Percentiles rank a stretch among this genome's conserved stretches.
Conservation (phyloP, 345 rosid genomes). For the Tarenaya hassleriana region DNA sequence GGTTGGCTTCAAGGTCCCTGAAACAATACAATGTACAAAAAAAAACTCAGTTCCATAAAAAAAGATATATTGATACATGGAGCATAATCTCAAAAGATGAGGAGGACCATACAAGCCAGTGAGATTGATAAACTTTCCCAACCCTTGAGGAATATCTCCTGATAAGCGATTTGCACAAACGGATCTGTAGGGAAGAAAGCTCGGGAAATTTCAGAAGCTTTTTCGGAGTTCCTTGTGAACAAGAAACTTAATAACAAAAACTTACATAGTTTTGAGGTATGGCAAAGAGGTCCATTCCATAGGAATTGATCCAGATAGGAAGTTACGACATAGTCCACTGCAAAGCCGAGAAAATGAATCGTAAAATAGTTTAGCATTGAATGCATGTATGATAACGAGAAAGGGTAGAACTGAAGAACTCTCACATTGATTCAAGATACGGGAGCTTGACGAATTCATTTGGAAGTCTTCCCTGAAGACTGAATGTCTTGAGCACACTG, state of each 20-base stretch:
- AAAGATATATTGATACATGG: not conserved
- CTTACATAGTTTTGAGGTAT: conserved; percentile 43
- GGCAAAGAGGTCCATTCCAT: conserved; percentile 48
- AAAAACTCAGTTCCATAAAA: not conserved
- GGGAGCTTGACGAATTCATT: conserved; percentile 50
- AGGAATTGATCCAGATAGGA: conserved; percentile 50
- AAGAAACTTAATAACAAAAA: conserved; percentile 13
- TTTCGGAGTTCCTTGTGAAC: not conserved
- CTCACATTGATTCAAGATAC: conserved; percentile 45
- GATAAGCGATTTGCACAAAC: conserved; percentile 48
- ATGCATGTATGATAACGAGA: not conserved
- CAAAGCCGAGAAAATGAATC: too few species aligned
- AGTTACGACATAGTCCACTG: conserved; percentile 59
- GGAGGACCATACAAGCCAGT: conserved; percentile 37
- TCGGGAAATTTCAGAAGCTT: conserved; percentile 5
- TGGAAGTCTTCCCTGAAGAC: conserved; percentile 67
- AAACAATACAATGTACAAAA: conserved; percentile 2
- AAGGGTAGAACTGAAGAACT: not conserved
- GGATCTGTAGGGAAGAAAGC: conserved; percentile 31
- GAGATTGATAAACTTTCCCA: conserved; percentile 47
- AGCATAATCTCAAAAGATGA: conserved; percentile 1
- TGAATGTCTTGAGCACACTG: conserved; percentile 42
- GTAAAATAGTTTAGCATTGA: not conserved
- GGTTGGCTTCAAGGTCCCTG: conserved; percentile 60
- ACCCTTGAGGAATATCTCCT: conserved; percentile 45